phyloP scores from a whole-genome alignment of 176 grass and related monocot species.

The Musa itinerans region DNA sequence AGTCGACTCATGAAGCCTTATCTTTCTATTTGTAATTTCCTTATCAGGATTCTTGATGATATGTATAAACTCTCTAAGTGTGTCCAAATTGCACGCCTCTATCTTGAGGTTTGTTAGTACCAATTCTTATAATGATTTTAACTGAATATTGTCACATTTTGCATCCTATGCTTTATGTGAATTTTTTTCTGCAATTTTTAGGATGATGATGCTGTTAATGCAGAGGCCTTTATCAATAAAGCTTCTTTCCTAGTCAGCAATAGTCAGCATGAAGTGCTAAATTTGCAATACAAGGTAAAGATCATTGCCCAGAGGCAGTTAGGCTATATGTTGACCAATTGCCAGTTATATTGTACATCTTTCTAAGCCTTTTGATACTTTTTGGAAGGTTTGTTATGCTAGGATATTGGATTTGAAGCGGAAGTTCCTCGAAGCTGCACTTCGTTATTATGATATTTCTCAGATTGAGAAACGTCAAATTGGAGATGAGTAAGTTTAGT shows the following conservation, averaged over 20 bases:
- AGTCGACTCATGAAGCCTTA: neutral
- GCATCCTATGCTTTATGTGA: conserved; percentile 1
- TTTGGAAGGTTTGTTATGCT: conserved; percentile 88
- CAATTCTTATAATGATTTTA: neutral
- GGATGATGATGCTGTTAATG: conserved; percentile 98
- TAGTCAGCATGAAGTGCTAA: conserved; percentile 83
- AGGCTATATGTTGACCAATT: neutral
- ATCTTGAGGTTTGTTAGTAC: conserved; percentile 69
- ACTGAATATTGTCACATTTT: neutral
- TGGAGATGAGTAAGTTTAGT: conserved; percentile 83
- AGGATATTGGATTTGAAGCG: conserved; percentile 96
- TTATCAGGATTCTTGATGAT: conserved; percentile 86
- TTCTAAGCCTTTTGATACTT: neutral
- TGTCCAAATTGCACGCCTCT: conserved; percentile 89
- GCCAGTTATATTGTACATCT: neutral
- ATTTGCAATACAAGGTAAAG: conserved; percentile 80
- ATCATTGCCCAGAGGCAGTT: too few relatives aligned
- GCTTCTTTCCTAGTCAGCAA: conserved; percentile 92
- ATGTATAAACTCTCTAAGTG: conserved; percentile 92
- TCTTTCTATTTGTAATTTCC: neutral
- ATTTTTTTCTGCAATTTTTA: conserved; percentile 20
- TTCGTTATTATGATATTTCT: conserved; percentile 95
- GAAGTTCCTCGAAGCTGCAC: conserved; percentile 92
- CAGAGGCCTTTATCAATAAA: conserved; percentile 97
- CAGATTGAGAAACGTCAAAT: conserved; percentile 95